These are phyloP conservation scores for Leccinum subrobustum DNA, from an alignment of 1,284 basidiomycete species.

Conservation along the genomic window DNA sequence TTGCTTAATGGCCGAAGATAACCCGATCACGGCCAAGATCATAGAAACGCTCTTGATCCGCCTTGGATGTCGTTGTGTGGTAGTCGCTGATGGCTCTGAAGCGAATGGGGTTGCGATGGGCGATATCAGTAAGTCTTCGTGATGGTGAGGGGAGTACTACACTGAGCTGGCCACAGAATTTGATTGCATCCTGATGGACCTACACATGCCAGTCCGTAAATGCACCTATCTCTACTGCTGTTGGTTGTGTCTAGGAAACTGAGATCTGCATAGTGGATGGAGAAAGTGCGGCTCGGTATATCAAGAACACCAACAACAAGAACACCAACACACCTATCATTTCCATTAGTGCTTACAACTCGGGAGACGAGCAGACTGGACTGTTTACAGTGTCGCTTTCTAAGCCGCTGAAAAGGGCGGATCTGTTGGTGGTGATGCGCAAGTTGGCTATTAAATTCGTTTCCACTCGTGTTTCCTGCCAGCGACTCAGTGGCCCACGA, in stretches of 20 bases:
- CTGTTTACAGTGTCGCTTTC: constrained; percentile 84
- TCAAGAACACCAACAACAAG: constrained; percentile 92
- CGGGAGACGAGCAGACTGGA: constrained; percentile 68
- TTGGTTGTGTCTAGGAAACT: neutral
- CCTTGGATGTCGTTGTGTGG: constrained; percentile 90
- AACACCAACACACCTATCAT: constrained; percentile 90
- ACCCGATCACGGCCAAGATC: constrained; percentile 95
- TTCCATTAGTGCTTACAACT: constrained; percentile 84
- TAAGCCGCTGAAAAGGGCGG: constrained; percentile 87
- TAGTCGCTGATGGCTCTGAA: constrained; percentile 94
- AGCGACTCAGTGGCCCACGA: constrained; percentile 7
- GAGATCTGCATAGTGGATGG: constrained; percentile 66
- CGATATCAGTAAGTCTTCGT: constrained; percentile 76
- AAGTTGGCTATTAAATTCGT: constrained; percentile 60
- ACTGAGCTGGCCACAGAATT: too few species aligned
- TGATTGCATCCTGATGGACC: too few species aligned
- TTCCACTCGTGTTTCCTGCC: constrained; percentile 38
- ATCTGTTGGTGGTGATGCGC: constrained; percentile 77
- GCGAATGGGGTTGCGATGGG: constrained; percentile 97
- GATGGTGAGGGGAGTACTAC: neutral
- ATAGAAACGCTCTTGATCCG: constrained; percentile 91
- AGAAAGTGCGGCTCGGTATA: constrained; percentile 89
- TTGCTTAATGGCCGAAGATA: constrained; percentile 94
- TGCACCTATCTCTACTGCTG: too few species aligned
- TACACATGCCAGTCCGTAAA: too few species aligned